A percentile compares a stretch with the other conserved stretches of the same genome.
phyloP scores from a whole-genome alignment of 371 early-diverging fungal genomes.

The Haplosporangium sp. region DNA sequence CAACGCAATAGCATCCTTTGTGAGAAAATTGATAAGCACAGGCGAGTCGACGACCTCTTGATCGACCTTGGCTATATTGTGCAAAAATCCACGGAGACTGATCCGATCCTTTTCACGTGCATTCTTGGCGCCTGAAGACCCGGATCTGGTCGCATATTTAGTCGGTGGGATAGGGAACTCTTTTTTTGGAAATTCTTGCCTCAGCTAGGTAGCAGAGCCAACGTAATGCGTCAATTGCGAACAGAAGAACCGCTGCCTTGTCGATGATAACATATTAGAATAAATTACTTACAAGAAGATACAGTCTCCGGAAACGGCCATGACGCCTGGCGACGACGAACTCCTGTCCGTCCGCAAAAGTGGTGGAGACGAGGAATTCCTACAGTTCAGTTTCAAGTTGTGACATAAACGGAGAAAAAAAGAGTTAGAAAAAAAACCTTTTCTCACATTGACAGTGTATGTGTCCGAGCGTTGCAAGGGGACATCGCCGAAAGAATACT shows the following conservation, averaged over 20 bases:
- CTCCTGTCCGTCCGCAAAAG: constrained; percentile 27
- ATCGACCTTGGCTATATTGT: constrained; percentile 57
- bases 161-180: constrained; percentile 47
- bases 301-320: constrained; percentile 31
- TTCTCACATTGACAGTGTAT: too few relatives aligned
- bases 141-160: constrained; percentile 33
- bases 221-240: background rate
- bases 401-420: background rate
- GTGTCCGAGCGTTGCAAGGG: too few relatives aligned
- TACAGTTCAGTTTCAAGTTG: background rate
- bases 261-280: background rate
- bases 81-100: constrained; percentile 62
- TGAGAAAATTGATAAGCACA: constrained; percentile 60
- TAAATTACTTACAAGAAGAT: constrained; percentile 6
- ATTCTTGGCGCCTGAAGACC: constrained; percentile 16
- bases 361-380: constrained; percentile 37
- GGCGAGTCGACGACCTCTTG: constrained; percentile 57
- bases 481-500: too few relatives aligned
- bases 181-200: constrained; percentile 39
- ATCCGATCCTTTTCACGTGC: constrained; percentile 69
- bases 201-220: constrained; percentile 7
- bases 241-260: background rate
- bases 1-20: constrained; percentile 58
- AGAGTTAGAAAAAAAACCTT: background rate
- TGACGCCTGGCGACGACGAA: constrained; percentile 42